Evolutionary conservation across 2,329 filamentous ascomycete species (phyloP).

Genomic region (Daldinia sp.): DNA sequence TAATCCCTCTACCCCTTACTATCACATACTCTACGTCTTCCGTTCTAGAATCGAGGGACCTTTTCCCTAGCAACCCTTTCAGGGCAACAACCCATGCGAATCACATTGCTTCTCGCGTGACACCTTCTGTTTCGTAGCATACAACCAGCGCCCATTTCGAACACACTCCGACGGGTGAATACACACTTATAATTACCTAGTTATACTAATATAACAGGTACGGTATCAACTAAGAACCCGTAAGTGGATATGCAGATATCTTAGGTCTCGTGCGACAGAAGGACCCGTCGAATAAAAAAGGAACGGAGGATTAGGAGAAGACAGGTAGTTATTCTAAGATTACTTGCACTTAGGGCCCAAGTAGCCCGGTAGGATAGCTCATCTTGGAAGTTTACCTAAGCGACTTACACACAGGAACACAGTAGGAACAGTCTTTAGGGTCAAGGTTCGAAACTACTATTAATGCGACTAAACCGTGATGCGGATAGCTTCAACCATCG

Average conservation of each 20-base stretch:
- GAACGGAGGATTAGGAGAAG: not conserved
- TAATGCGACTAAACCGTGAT: conserved; percentile 16
- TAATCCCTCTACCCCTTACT: conserved; percentile 11
- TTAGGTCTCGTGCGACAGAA: not conserved
- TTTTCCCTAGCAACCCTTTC: not conserved
- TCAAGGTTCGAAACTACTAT: conserved; percentile 24
- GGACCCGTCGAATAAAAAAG: not conserved
- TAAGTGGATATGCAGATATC: not conserved
- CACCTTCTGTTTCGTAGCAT: conserved; percentile 19
- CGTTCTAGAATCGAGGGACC: conserved; percentile 20
- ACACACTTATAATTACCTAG: not conserved
- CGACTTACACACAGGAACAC: too few relatives aligned
- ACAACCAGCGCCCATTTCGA: conserved; percentile 7
- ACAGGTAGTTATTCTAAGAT: not conserved
- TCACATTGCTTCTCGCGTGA: conserved; percentile 9
- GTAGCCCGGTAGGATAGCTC: not conserved
- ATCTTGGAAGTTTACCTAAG: conserved; percentile 5
- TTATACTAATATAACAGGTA: too few relatives aligned
- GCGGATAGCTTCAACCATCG: conserved; percentile 23
- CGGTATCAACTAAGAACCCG: not conserved
- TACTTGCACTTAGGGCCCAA: not conserved
- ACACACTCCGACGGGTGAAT: not conserved
- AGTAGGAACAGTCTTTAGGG: not conserved
- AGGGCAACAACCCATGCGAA: not conserved
- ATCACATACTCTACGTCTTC: conserved; percentile 4